Evolutionary conservation across 768 basidiomycete species (phyloP).

Genomic region (Pilatotrama ljubarskyi): DNA sequence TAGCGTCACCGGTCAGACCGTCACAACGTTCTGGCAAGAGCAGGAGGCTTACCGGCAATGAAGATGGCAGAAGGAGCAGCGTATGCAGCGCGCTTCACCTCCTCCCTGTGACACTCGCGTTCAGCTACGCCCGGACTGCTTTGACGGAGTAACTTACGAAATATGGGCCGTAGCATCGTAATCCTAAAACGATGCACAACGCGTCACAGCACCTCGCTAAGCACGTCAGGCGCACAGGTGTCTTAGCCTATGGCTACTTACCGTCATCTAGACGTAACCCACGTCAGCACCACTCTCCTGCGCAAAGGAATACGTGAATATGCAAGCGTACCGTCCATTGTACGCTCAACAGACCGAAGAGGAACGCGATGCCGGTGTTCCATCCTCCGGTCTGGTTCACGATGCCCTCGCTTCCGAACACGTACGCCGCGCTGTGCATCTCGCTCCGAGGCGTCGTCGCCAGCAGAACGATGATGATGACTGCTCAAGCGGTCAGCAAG

Average conservation of each 20-base stretch:
- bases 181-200: conserved; percentile 44
- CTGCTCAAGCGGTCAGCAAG: conserved; percentile 32
- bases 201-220: neutral
- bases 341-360: conserved; percentile 82
- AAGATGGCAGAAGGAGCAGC: conserved; percentile 68
- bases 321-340: conserved; percentile 73
- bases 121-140: neutral
- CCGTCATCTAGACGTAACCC: conserved; percentile 50
- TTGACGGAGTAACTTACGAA: conserved; percentile 48
- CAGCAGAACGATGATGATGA: conserved; percentile 83
- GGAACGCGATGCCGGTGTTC: conserved; percentile 77
- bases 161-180: conserved; percentile 84
- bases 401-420: conserved; percentile 75
- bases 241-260: conserved; percentile 30
- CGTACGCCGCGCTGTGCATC: conserved; percentile 80
- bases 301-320: neutral
- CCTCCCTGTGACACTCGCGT: conserved; percentile 49
- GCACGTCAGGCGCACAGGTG: neutral
- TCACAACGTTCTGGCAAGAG: neutral
- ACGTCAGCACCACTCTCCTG: neutral
- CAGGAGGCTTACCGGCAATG: conserved; percentile 42
- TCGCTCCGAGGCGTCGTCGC: conserved; percentile 70
- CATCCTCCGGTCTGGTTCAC: conserved; percentile 80
- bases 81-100: conserved; percentile 77
- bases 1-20: conserved; percentile 22